Evolutionary conservation across 1,284 basidiomycete species (phyloP), one percentile per base, ranked within the genome.

Genomic region (Heterobasidion parviporum): DNA sequence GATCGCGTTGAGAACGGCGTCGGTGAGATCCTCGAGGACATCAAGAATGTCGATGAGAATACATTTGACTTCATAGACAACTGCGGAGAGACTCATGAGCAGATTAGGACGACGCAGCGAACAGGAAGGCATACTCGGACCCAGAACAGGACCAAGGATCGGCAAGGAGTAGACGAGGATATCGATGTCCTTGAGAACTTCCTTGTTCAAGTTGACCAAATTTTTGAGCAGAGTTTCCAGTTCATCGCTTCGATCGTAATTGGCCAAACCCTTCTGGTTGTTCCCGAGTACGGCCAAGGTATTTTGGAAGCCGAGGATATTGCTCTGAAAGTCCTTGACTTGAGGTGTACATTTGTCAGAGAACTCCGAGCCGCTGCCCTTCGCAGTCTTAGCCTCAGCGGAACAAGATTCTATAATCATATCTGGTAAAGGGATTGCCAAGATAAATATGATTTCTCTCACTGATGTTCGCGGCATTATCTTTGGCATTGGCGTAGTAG

Each of bases 151-250:
- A 16, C 78, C 81, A 14, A 83, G 62, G 7, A 65, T 59, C 2
- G 81, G 81, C 52, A 77, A 53, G 12, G 67, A 61, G 43, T 70
- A 57, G 8, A 77, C 66, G 8, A 79, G 51, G 0, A 35, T 56
- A 50, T 62, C 54, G 32, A 73, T 61, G 34, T 60, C 60, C 4
- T 50, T 61, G 34, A 85, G 67, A 3, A 68, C 56, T 34, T 75
- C 57, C 67, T 86, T 86, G 68, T 69, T 63, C 18, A 68, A 47
- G 64, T 83, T 76, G 63, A 82, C 63, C 3, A 74, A 46, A 18
- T 75, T 63, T 65, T 83, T 83, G 52, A 87, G 58, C 15, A 77
- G 36, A 1, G 67, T 76, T 63, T 85, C 76, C 3, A 82, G 41
- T 20, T 68, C 63, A 60, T 77, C 70, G 26, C 63, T 64, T 3